Conservation (phyloP, 2,329 filamentous ascomycete genomes). For the Neurospora sp. region DNA sequence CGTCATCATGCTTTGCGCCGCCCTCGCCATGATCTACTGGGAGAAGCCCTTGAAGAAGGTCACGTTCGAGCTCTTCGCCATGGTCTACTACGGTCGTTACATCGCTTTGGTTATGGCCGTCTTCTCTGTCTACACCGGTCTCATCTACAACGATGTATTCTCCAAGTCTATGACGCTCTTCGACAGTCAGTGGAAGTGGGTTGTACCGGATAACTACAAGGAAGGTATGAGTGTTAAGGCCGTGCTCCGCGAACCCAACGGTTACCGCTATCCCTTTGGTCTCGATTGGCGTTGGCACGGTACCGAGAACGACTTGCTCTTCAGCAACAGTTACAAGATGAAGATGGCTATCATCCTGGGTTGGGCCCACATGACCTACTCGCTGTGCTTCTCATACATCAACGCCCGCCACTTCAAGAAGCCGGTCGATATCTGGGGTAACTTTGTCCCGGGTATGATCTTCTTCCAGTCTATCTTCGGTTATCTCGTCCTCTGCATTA, state of each 20-base stretch:
- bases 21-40: slow-evolving; percentile 90
- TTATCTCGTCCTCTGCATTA: slow-evolving; percentile 84
- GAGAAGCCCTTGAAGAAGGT: slow-evolving; percentile 92
- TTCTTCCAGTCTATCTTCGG: slow-evolving; percentile 99
- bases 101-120: slow-evolving; percentile 97
- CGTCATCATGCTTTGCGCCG: slow-evolving; percentile 74
- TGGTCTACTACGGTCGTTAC: slow-evolving; percentile 98
- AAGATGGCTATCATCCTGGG: slow-evolving; percentile 97
- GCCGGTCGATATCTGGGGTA: slow-evolving; percentile 92
- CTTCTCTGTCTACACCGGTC: slow-evolving; percentile 93
- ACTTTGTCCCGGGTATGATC: slow-evolving; percentile 96
- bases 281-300: slow-evolving; percentile 96
- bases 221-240: slow-evolving; percentile 56
- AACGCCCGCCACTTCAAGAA: slow-evolving; percentile 94
- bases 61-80: slow-evolving; percentile 84
- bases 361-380: slow-evolving; percentile 99
- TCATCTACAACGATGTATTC: slow-evolving; percentile 97
- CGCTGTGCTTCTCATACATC: slow-evolving; percentile 82
- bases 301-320: slow-evolving; percentile 87
- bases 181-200: slow-evolving; percentile 79
- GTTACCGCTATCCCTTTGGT: slow-evolving; percentile 89
- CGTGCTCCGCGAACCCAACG: slow-evolving; percentile 48
- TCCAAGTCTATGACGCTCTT: slow-evolving; percentile 88
- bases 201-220: slow-evolving; percentile 56
- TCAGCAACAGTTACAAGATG: slow-evolving; percentile 99